Evolutionary conservation across 495 filamentous ascomycete species (phyloP).

Genomic region (Aspergillus hancockii): DNA sequence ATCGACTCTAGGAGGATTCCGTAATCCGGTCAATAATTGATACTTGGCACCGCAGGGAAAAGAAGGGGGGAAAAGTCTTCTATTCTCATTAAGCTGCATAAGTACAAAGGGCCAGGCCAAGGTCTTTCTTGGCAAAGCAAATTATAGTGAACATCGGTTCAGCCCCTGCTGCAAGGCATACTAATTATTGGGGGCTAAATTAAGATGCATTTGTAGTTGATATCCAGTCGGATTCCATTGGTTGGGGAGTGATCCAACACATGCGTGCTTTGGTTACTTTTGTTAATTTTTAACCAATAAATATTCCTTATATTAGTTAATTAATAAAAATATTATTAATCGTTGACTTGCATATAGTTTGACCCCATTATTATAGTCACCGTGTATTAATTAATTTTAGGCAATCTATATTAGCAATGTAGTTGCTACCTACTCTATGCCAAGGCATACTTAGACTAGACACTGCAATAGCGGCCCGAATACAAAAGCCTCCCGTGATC

Average conservation of each 20-base stretch:
- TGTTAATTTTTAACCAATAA: neutral
- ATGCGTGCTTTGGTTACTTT: neutral
- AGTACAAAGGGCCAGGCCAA: neutral
- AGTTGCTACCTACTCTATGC: neutral
- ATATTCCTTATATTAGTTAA: neutral
- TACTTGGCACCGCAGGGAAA: neutral
- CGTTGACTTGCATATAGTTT: neutral
- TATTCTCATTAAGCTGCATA: neutral
- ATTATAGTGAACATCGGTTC: neutral
- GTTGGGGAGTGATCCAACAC: neutral
- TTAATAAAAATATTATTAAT: neutral
- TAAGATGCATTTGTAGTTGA: constrained; percentile 1
- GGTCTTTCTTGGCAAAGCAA: constrained; percentile 1
- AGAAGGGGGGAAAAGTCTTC: neutral
- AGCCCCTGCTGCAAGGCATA: constrained; percentile 11
- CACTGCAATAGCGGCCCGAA: too few relatives aligned
- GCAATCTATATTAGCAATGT: constrained; percentile 2
- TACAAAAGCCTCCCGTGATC: too few relatives aligned
- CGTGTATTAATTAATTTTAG: neutral
- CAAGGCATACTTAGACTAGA: too few relatives aligned
- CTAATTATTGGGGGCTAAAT: constrained; percentile 12
- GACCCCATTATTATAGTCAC: neutral
- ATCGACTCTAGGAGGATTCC: neutral
- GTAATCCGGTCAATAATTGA: constrained; percentile 1
- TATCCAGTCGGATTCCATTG: neutral